Evolutionary conservation across 768 basidiomycete species (phyloP), one percentile per base, ranked within the genome.

Genomic region (Boletus tomentosulus): DNA sequence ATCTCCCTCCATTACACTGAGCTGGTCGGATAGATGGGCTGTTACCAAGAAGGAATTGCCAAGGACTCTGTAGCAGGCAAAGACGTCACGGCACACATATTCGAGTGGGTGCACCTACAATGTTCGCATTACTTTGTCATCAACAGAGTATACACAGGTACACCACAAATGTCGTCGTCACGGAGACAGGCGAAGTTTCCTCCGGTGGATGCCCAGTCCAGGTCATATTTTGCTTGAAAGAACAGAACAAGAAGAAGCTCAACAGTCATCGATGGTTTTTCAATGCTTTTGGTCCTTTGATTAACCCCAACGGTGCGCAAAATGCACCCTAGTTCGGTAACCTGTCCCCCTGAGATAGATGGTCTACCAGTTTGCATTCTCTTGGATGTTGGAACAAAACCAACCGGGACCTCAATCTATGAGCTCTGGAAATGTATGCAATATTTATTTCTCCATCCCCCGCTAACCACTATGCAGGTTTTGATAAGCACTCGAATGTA

Each of bases 231-330:
- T 93, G 92, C 65, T 74, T 95, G 64, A 95, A 95, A 71, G 92
- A 95, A 69, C 89, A 92, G 74, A 97, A 95, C 79, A 93, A 93
- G 78, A 95, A 96, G 79, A 96, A 97, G 70, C 78, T 96, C 62
- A 96, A 96, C 75, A 89, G 87, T 62, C 93, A 97, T 65, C 82
- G 94, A 19, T 97, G 94, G 94, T 96, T 96, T 78, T 96, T 97
- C 80, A 97, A 97, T 64, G 94, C 91, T 0, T 90, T 96, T 59
- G 89, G 90, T 22, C 91, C 93, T 25, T 76, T 95, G 53, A 80
- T 96, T 62, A 82, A 85, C 57, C 87, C 93, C 37, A 92, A 93
- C 62, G 87, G 88, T 86, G 48, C 33, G 73, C 39, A 8, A 25
- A n/a, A 46, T 48, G 30, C 12, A 8, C 16, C 15, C 27, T 6